Base-by-base conservation (phyloP, 148 eudicot species). In the Rhododendron williamsianum region DNA sequence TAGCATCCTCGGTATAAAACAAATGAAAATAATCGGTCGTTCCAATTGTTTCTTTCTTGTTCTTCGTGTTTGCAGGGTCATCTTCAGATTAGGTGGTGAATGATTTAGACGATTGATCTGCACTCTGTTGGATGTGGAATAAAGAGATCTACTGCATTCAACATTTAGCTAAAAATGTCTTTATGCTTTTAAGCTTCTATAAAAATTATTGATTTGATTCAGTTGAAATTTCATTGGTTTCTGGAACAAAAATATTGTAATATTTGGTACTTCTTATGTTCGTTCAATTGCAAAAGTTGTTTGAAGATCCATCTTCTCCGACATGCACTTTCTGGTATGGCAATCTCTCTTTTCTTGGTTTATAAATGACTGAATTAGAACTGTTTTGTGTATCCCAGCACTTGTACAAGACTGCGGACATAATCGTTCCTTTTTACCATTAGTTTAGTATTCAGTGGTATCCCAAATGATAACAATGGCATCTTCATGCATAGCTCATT, bases 31-130 rank as follows among this genome's bases (percentile, higher is more conserved):
- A 23, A 54, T 81, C 25, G 35, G 58, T 83, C 12, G 12, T 13
- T 43, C 46, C 38, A 69, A 46, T 83, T 45, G 19, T 83, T 83
- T 83, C 19, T 76, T 51, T n/a, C 38, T 6, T 49, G 65, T n/a
- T 83, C 33, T 56, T 38, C 9, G 1, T 58, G 49, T 82, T 82
- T 82, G 52, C 49, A 60, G 84, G 84, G 65, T 60, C 83, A 38
- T 35, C 16, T 54, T 58, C 11, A 60, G 74, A 80, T 80, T 38
- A 58, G 25, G 76, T 82, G 84, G 74, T 30, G 60, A 46, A 6
- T 2, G 19, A 69, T 27, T 60, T 3, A 2, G 56, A 16, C 18
- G 5, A 11, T 48, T 83, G 60, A 45, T 45, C 60, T 41, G 35
- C 49, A 43, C 23, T 45, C 85, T 71, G 25, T 81, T 52, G 69